Evolutionary conservation across 2,329 filamentous ascomycete species (phyloP), one percentile per base, ranked within the genome.

Genomic region (Clarireedia paspali): DNA sequence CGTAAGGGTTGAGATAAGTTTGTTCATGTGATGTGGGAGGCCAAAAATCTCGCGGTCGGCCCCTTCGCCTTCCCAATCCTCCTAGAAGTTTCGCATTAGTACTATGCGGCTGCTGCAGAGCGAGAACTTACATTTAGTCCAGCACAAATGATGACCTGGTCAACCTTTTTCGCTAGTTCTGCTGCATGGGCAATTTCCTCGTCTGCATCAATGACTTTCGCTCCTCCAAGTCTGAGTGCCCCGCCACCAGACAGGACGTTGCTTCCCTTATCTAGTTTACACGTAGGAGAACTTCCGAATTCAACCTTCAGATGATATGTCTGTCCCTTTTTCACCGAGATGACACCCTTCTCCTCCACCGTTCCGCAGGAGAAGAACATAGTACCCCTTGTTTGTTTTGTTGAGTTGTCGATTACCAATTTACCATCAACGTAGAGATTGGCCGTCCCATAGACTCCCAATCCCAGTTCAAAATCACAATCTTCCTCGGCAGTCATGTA

Each of bases 101-200:
- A 34, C 30, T 34, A 34, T 34, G 3, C 30, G 4, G 12, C 12
- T 14, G 1, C 82, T 12, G 9, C 2, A 2, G 5, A 17, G 7
- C 5, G 6, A 39, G 9, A 5, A 58, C 61, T 27, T 26, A 64
- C 79, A 65, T 90, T 91, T 50, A 92, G 78, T 1, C 89, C 89
- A 1, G 84, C 84, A 66, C 88, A 87, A 48, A 92, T 74, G 59
- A 94, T 77, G 50, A 90, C 88, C 66, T 90, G 84, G 55, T 91
- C 88, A 1, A 85, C 84, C 45, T 80, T 76, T 65, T 76, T 77
- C 38, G 89, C 89, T 5, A 86, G 74, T 38, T 79, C 75, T 1
- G 86, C 84, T 0, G 89, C 87, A 57, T 82, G 77, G 48, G 77
- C 72, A 56, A 90, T 84, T 63, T 84, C 79, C n/a, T 77, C 74